Evolutionary conservation across 202 grass and related monocot species (phyloP).

Genomic region (Setaria viridis): DNA sequence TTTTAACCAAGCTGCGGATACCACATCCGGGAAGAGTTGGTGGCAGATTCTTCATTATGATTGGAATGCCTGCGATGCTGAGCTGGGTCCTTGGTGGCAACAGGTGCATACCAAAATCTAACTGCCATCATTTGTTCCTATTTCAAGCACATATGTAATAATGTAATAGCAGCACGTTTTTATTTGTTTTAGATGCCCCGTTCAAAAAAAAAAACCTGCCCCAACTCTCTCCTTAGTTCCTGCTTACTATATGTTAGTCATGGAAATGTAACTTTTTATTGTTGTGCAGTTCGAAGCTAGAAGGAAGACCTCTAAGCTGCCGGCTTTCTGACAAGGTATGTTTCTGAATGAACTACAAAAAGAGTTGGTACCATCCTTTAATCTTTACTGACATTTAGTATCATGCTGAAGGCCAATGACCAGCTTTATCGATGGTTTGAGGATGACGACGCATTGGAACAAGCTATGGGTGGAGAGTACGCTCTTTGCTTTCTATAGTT

Average conservation of each 20-base stretch:
- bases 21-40: constrained; percentile 94
- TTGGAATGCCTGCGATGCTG: constrained; percentile 90
- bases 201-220: neutral
- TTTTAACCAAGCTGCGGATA: constrained; percentile 90
- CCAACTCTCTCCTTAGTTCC: neutral
- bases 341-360: constrained; percentile 20
- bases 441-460: constrained; percentile 92
- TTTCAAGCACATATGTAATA: constrained; percentile 1
- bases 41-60: constrained; percentile 89
- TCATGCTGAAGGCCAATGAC: constrained; percentile 73
- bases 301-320: constrained; percentile 88
- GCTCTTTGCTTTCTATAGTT: constrained; percentile 39
- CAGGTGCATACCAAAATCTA: constrained; percentile 55
- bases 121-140: constrained; percentile 9
- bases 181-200: constrained; percentile 4
- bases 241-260: constrained; percentile 39
- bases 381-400: constrained; percentile 47
- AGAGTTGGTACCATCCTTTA: constrained; percentile 14
- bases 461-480: constrained; percentile 95
- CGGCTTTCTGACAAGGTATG: constrained; percentile 91
- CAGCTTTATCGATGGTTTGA: constrained; percentile 89
- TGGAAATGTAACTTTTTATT: constrained; percentile 21
- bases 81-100: constrained; percentile 96
- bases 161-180: neutral
- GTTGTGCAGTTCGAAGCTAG: constrained; percentile 71